Conservation (phyloP, 495 filamentous ascomycete genomes). For the Xylaria longipes region DNA sequence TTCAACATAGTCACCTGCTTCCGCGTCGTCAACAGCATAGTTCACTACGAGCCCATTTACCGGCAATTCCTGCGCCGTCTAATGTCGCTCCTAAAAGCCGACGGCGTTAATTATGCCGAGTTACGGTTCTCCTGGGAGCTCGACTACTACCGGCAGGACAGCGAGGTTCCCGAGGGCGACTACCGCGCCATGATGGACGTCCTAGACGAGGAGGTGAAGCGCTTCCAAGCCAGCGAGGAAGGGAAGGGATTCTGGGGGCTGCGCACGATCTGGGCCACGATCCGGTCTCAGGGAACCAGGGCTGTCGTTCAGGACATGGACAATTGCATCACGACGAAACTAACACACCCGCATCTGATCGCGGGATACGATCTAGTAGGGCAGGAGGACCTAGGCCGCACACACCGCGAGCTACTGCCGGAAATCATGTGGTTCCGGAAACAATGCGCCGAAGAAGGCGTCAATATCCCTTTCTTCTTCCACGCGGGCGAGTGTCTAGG, state of each 20-base stretch:
- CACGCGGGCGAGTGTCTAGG: conserved; percentile 88
- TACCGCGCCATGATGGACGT: conserved; percentile 70
- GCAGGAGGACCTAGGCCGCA: conserved; percentile 78
- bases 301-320: conserved; percentile 80
- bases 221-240: conserved; percentile 72
- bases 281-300: conserved; percentile 67
- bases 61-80: conserved; percentile 73
- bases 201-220: conserved; percentile 78
- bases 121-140: conserved; percentile 66
- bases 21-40: conserved; percentile 69
- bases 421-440: conserved; percentile 93
- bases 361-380: conserved; percentile 90
- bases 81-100: conserved; percentile 69
- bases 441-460: conserved; percentile 73
- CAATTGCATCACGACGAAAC: conserved; percentile 80
- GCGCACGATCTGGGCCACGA: conserved; percentile 84
- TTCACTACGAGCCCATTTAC: conserved; percentile 93
- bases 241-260: conserved; percentile 83
- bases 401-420: conserved; percentile 77
- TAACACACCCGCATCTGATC: conserved; percentile 77
- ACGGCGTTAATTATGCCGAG: conserved; percentile 85
- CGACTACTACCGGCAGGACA: conserved; percentile 64
- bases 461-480: conserved; percentile 95
- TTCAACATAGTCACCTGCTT: conserved; percentile 55
- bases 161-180: conserved; percentile 64